Percentiles rank a stretch among this genome's conserved stretches.
phyloP scores from a whole-genome alignment of 163 green algal genomes.

The Scenedesmus sp. region DNA sequence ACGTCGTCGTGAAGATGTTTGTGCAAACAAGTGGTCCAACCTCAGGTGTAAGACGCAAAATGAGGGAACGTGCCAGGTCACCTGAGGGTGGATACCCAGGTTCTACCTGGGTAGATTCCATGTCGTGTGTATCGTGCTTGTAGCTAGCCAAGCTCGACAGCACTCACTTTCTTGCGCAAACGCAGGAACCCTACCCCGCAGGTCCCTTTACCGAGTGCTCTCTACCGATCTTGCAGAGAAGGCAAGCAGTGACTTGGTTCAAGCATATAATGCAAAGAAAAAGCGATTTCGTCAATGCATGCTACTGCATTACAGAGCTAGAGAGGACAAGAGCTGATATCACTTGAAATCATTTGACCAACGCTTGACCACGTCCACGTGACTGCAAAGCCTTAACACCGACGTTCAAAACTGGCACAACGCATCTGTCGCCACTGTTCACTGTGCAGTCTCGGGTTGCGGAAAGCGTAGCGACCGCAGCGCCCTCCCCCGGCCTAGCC shows the following conservation, averaged over 20 bases:
- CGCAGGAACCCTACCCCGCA: background rate
- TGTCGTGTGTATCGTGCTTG: background rate
- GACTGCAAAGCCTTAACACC: background rate
- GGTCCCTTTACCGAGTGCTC: background rate
- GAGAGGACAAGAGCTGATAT: background rate
- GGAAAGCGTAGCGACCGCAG: background rate
- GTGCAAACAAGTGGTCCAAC: background rate
- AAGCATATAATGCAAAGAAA: too few relatives aligned
- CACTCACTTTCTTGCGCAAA: background rate
- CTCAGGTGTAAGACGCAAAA: background rate
- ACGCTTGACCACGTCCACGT: background rate
- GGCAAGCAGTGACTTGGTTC: background rate
- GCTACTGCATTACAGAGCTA: background rate
- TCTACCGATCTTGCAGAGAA: background rate
- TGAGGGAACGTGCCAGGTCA: background rate
- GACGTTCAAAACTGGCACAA: background rate
- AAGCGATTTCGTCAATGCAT: too few relatives aligned
- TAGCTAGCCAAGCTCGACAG: background rate
- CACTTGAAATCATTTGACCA: background rate
- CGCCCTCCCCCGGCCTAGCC: background rate
- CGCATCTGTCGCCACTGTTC: background rate
- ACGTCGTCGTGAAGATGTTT: background rate
- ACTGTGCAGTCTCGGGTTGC: background rate
- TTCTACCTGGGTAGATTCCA: background rate
- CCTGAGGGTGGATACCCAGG: background rate